Evolutionary conservation across 331 rosid genomes (phyloP), one percentile per base, ranked within the genome.

Genomic region (Rhamnella rubrinervis): DNA sequence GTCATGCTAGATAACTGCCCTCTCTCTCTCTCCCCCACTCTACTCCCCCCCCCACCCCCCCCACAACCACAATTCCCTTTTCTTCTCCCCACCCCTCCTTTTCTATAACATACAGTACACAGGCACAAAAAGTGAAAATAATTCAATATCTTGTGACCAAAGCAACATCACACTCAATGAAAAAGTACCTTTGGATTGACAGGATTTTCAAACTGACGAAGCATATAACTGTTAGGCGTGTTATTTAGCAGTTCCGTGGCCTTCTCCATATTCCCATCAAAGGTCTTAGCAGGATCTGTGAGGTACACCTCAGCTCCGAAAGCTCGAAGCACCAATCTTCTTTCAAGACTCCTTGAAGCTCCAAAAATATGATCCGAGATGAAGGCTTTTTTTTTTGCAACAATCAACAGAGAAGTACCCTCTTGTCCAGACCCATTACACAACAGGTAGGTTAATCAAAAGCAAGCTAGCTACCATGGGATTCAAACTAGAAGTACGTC

Each of bases 401-500:
- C n/a, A n/a, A n/a, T n/a, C n/a, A n/a, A n/a, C n/a, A n/a, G n/a
- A n/a, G n/a, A n/a, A n/a, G 92, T 87, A 25, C 93, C 93, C 13
- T 87, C 91, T 67, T 61, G 84, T 77, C 93, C 93, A 57, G 91
- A 87, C 65, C 93, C 89, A 21, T 78, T 90, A 64, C 96, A 90
- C 80, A 87, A 90, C 80, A 84, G 84, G 82, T 88, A 84, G 86
- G 51, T 55, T n/a, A n/a, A n/a, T 46, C 28, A 57, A 41, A 52
- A 20, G n/a, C 75, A 65, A 35, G 53, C n/a, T 15, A 52, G 40
- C 51, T n/a, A n/a, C n/a, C n/a, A n/a, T n/a, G n/a, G 61, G 53
- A 40, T 55, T 44, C 7, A 41, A 63, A 16, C 46, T 41, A 26
- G 31, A 20, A 55, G n/a, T n/a, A n/a, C n/a, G n/a, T n/a, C n/a